phyloP scores from a whole-genome alignment of 1,284 basidiomycete species.

The Phellopilus nigrolimitatus region DNA sequence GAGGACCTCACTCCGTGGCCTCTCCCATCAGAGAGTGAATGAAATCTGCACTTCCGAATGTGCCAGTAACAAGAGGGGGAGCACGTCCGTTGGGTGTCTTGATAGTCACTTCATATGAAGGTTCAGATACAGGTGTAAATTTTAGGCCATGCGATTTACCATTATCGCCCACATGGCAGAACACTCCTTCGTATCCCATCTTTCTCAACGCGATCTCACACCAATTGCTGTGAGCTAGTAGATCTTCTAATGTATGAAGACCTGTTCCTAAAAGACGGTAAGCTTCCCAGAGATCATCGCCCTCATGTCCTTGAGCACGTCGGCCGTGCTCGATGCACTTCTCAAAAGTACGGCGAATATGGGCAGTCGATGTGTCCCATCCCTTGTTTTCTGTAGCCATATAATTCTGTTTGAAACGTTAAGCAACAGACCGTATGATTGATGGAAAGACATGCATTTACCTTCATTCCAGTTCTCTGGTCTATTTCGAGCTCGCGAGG shows the following conservation, averaged over 20 bases:
- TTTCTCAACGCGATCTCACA: slow-evolving; percentile 70
- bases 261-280: slow-evolving; percentile 66
- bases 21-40: slow-evolving; percentile 62
- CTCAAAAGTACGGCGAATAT: slow-evolving; percentile 63
- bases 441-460: slow-evolving; percentile 23
- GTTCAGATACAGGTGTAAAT: slow-evolving; percentile 4
- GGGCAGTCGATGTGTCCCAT: slow-evolving; percentile 80
- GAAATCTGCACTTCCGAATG: slow-evolving; percentile 79
- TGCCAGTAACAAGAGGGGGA: slow-evolving; percentile 79
- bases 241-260: slow-evolving; percentile 70
- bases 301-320: slow-evolving; percentile 47
- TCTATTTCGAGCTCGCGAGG: slow-evolving; percentile 77
- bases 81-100: slow-evolving; percentile 70
- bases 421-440: slow-evolving; percentile 24
- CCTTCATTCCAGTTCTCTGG: slow-evolving; percentile 82
- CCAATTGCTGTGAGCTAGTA: slow-evolving; percentile 81
- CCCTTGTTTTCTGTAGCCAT: slow-evolving; percentile 57
- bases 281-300: slow-evolving; percentile 68
- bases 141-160: slow-evolving; percentile 33
- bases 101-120: slow-evolving; percentile 40
- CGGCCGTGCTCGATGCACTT: slow-evolving; percentile 61
- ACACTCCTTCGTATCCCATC: slow-evolving; percentile 71
- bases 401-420: slow-evolving; percentile 38
- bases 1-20: slow-evolving; percentile 46
- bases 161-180: slow-evolving; percentile 81